These are phyloP conservation scores for Margaritispora aquatica DNA, from an alignment of 495 filamentous ascomycete species.

Conservation along the genomic window DNA sequence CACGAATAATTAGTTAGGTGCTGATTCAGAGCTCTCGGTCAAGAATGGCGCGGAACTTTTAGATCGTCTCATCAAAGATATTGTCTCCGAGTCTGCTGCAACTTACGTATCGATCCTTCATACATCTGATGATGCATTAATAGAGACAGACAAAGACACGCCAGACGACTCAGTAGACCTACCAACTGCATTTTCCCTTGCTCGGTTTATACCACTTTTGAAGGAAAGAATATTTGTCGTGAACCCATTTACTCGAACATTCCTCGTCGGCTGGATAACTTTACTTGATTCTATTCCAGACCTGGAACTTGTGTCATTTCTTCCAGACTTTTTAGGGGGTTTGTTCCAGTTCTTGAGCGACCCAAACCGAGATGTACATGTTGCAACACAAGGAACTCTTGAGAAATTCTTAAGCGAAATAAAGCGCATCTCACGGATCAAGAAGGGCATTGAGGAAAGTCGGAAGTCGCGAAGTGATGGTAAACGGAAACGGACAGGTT, in stretches of 20 bases:
- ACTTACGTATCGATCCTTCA: slow-evolving; percentile 90
- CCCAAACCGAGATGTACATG: slow-evolving; percentile 85
- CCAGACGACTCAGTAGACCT: slow-evolving; percentile 45
- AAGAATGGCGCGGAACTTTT: slow-evolving; percentile 98
- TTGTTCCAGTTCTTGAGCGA: slow-evolving; percentile 91
- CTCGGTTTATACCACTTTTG: slow-evolving; percentile 85
- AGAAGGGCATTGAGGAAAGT: slow-evolving; percentile 87
- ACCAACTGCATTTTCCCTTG: slow-evolving; percentile 88
- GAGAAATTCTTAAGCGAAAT: slow-evolving; percentile 93
- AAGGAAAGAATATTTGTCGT: slow-evolving; percentile 89
- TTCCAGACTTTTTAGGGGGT: slow-evolving; percentile 88
- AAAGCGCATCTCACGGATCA: slow-evolving; percentile 86
- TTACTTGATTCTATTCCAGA: slow-evolving; percentile 96
- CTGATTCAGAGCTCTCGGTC: slow-evolving; percentile 92
- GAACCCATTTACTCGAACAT: slow-evolving; percentile 90
- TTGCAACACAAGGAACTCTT: slow-evolving; percentile 82
- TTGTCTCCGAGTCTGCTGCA: slow-evolving; percentile 92
- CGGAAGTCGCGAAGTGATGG: slow-evolving; percentile 59
- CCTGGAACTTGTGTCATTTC: slow-evolving; percentile 84
- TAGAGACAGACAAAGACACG: slow-evolving; percentile 44
- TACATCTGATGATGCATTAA: slow-evolving; percentile 36
- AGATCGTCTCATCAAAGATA: slow-evolving; percentile 95
- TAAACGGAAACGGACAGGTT: slow-evolving; percentile 56
- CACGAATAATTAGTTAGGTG: slow-evolving; percentile 67
- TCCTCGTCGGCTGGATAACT: slow-evolving; percentile 94